Evolutionary conservation across 495 filamentous ascomycete species (phyloP), one percentile per base, ranked within the genome.

Genomic region (Hyaloscypha hepaticicola): DNA sequence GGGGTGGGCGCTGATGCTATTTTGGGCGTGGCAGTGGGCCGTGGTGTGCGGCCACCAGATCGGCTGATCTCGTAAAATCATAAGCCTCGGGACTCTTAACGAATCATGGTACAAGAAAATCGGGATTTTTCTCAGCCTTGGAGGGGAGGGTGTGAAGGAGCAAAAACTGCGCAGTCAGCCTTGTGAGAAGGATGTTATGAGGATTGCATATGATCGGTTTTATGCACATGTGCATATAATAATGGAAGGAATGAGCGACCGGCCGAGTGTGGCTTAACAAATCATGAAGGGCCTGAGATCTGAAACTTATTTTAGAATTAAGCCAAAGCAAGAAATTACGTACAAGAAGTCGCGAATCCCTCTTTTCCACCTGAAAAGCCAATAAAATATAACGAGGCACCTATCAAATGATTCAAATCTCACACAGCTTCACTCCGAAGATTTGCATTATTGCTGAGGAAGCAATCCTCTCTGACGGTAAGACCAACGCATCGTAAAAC

Each of bases 101-200:
- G 41, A 58, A 58, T 45, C 38, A 14, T 45, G 38, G 19, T 1
- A 45, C 38, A 16, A 16, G 38, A 58, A 24, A 38, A n/a, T 38
- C 5, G 55, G 29, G 9, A 19, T 24, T 27, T 33, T 5, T 27
- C 27, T 57, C 55, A 58, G 55, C 55, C 38, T n/a, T 25, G 38
- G 19, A 16, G 12, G 19, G 0, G 16, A 16, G 55, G 25, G 55
- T 58, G 55, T 12, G 55, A 38, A 58, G 16, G 55, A 58, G 26
- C 19, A 38, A 28, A 29, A 7, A 41, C 9, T 0, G 38, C 38
- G 38, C 38, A 45, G 38, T 45, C 38, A 45, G 55, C 22, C 24
- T 56, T 34, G 38, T 41, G 55, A 25, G 55, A 58, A 22, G 38
- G 53, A 56, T 56, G 38, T 16, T 45, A 4, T 16, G 12, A 45